Base-by-base conservation (phyloP, 768 basidiomycete species). In the Mycena rebaudengoi region DNA sequence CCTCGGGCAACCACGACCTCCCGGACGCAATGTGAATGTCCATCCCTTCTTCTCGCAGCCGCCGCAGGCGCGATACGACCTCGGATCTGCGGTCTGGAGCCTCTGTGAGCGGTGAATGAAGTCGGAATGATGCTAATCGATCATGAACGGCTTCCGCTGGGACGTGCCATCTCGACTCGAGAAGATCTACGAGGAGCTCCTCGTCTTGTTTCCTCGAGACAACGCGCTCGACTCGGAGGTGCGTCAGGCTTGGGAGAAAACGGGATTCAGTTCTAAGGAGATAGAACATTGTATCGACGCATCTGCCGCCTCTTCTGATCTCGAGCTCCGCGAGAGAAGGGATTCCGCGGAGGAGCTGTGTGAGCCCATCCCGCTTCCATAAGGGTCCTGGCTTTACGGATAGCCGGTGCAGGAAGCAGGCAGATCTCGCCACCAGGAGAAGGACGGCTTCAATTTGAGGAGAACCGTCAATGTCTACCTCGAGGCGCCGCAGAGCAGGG, bases 321-420 rank as follows among this genome's bases (percentile, higher is more conserved):
- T 56, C 46, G 20, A 62, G 61, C 40, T 35, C 61, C 32, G 55
- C 61, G 13, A 62, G 61, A 12, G 46, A 50, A 21, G 49, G 39
- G 12, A 62, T 23, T 18, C 40, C 39, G 13, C 7, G 8, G 32
- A 62, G 21, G 1, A 62, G 32, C 30, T 28, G 61, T 46, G 12
- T 11, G 13, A 62, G 50, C n/a, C 43, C 3, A 26, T 50, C 39
- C 7, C 23, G 16, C 1, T 16, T 26, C 53, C 53, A 50, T 7
- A 1, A 12, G 18, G 26, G 8, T 8, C 61, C 61, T 6, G 51
- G 7, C 32, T 29, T 50, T 21, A 56, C 54, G 2, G 61, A 62
- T 18, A 62, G 54, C 5, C 46, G 32, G 32, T 54, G 61, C 7
- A 62, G 10, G 53, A 62, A 50, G 18, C 53, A 62, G n/a, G 54